Base-by-base conservation (phyloP, 164 flowering plant species). In the Berberis thunbergii region DNA sequence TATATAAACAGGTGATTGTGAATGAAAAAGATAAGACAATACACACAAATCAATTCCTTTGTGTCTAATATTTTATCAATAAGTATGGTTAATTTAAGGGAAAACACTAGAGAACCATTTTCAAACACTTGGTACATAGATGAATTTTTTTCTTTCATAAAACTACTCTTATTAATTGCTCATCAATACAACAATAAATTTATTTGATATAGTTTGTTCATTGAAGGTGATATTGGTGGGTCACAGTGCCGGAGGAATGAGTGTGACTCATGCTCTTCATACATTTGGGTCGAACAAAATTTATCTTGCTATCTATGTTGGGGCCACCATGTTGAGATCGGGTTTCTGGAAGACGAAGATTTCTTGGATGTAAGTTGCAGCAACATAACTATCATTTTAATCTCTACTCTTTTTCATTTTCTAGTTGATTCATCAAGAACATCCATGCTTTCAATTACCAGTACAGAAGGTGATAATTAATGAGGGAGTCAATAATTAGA, bases 221-320 rank as follows among this genome's bases (percentile, higher is more conserved):
- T 41, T 41, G 40, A 81, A 90, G 96, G 86, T 91, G 6, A 79
- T 91, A 43, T 66, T 91, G 74, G 96, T 91, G 3, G 98, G 98
- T n/a, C 96, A 87, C 61, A 92, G 98, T 60, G 96, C 98, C 0
- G 98, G 96, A 57, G 98, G 98, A 12, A 54, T 87, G 13, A 89
- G 88, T 54, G 68, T 92, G 5, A 87, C 91, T 0, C 77, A 80
- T 45, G 91, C 85, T 4, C 74, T 57, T 49, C 81, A 77, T 67
- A 77, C 61, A 70, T 82, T 85, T 45, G 67, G 81, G 38, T 71
- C 81, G 48, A 73, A 83, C 45, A 92, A 87, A 60, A 82, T 89
- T 64, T 67, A 65, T 7, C 63, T 86, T 1, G 91, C 86, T 1
- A 79, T 92, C 3, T 92, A 82, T 64, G 67, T 89, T 1, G 88